These are phyloP conservation scores for Debaryomycetaceae sp. DNA, from an alignment of 1,139 yeast genomes.

Conservation along the genomic window DNA sequence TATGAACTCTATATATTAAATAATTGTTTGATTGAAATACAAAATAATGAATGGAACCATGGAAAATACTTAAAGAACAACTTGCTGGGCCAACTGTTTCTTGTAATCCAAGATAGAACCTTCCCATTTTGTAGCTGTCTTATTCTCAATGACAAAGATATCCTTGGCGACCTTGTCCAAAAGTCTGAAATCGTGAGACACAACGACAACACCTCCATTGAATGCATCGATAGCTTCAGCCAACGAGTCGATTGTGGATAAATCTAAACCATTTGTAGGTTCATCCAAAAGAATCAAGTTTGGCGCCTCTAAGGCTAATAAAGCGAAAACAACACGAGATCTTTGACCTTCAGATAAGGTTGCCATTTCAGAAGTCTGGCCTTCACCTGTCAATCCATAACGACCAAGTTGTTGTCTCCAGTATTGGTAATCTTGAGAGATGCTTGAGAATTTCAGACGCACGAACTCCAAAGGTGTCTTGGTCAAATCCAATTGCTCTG, in stretches of 20 bases:
- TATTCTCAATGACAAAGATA: slow-evolving; percentile 91
- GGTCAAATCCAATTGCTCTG: slow-evolving; percentile 94
- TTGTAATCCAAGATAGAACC: slow-evolving; percentile 88
- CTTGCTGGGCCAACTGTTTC: slow-evolving; percentile 85
- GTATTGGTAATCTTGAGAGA: slow-evolving; percentile 97
- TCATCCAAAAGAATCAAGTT: slow-evolving; percentile 94
- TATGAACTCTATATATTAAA: not conserved
- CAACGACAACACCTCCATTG: slow-evolving; percentile 98
- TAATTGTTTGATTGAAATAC: slow-evolving; percentile 2
- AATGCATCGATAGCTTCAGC: slow-evolving; percentile 93
- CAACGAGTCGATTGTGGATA: slow-evolving; percentile 94
- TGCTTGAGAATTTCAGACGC: slow-evolving; percentile 82
- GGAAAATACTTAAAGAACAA: slow-evolving; percentile 49
- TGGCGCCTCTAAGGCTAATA: slow-evolving; percentile 92
- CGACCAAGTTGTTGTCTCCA: slow-evolving; percentile 99
- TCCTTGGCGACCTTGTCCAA: slow-evolving; percentile 97
- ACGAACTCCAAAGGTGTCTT: slow-evolving; percentile 95
- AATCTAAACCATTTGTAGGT: slow-evolving; percentile 99
- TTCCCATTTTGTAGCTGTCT: slow-evolving; percentile 95
- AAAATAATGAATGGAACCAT: slow-evolving; percentile 1
- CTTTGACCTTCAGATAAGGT: slow-evolving; percentile 98
- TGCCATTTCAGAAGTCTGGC: slow-evolving; percentile 98
- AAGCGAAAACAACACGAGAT: slow-evolving; percentile 96
- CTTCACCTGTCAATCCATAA: slow-evolving; percentile 98
- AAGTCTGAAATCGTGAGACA: slow-evolving; percentile 98